These are phyloP conservation scores for Candida quercuum DNA, from an alignment of 805 yeast genomes.

Conservation along the genomic window DNA sequence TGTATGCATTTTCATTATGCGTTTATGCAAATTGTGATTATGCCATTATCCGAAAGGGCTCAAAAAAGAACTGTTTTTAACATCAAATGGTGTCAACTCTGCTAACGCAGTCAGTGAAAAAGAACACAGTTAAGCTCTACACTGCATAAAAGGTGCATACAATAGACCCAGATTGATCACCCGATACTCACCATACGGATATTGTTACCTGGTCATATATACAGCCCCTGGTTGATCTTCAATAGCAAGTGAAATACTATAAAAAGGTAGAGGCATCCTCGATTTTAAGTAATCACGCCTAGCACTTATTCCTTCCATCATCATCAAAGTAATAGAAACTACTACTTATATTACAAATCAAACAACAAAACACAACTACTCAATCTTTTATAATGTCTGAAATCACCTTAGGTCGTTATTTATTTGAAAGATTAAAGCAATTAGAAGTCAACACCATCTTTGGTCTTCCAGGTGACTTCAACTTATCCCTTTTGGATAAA, in stretches of 20 bases:
- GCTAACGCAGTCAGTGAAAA: background rate
- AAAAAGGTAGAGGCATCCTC: background rate
- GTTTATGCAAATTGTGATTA: background rate
- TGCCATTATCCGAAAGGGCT: background rate
- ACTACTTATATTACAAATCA: conserved; percentile 1
- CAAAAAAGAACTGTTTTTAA: no score
- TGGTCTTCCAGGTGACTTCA: conserved; percentile 83
- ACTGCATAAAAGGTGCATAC: no score
- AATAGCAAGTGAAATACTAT: no score
- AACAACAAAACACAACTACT: background rate
- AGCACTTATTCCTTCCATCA: background rate
- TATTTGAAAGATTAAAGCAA: conserved; percentile 75
- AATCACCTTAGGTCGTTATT: conserved; percentile 68
- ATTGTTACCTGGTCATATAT: no score
- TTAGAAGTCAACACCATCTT: conserved; percentile 65
- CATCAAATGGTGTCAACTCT: background rate
- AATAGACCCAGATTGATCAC: no score
- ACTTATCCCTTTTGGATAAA: conserved; percentile 64
- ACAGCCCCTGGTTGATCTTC: no score
- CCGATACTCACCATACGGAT: no score
- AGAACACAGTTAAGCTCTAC: no score
- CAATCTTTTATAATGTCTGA: no score
- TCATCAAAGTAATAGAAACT: background rate
- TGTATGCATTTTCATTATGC: background rate
- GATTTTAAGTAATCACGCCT: no score